Evolutionary conservation across 2,329 filamentous ascomycete species (phyloP).

Genomic region (Apiospora kogelbergensis): DNA sequence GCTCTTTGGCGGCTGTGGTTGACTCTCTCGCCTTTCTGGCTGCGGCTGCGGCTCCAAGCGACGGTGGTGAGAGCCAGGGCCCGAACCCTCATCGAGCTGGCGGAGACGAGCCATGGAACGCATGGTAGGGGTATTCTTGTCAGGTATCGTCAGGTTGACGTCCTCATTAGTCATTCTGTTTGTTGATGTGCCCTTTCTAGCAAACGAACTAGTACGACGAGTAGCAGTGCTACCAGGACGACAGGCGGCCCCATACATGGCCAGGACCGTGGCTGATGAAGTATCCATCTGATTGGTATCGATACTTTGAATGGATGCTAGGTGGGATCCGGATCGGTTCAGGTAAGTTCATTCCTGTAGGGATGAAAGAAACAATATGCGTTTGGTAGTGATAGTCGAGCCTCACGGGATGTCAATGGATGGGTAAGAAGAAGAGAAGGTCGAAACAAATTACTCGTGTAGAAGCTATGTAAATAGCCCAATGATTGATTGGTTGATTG

Average conservation of each 20-base stretch:
- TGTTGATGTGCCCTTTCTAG: not conserved
- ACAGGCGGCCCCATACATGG: not conserved
- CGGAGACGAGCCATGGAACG: too few species aligned
- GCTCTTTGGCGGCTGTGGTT: not conserved
- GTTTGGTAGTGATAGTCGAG: not conserved
- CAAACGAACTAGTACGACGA: not conserved
- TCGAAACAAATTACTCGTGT: too few species aligned
- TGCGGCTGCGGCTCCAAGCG: not conserved
- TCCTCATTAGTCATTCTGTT: not conserved
- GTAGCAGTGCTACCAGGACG: not conserved
- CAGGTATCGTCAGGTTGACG: not conserved
- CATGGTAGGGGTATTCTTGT: too few species aligned
- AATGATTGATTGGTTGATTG: not conserved
- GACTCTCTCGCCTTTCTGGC: not conserved
- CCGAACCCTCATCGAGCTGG: too few species aligned
- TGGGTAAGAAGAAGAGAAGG: not conserved
- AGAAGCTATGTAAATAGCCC: not conserved
- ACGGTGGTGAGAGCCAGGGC: too few species aligned
- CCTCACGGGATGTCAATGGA: not conserved
- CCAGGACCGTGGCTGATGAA: not conserved
- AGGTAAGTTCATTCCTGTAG: not conserved
- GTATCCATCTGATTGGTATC: not conserved
- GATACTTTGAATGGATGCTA: not conserved
- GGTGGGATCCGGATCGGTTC: too few species aligned
- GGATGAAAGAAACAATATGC: not conserved